Percentiles rank a stretch among this genome's conserved stretches.
Conservation (phyloP, 495 filamentous ascomycete genomes). For the Xylaria telfairii region DNA sequence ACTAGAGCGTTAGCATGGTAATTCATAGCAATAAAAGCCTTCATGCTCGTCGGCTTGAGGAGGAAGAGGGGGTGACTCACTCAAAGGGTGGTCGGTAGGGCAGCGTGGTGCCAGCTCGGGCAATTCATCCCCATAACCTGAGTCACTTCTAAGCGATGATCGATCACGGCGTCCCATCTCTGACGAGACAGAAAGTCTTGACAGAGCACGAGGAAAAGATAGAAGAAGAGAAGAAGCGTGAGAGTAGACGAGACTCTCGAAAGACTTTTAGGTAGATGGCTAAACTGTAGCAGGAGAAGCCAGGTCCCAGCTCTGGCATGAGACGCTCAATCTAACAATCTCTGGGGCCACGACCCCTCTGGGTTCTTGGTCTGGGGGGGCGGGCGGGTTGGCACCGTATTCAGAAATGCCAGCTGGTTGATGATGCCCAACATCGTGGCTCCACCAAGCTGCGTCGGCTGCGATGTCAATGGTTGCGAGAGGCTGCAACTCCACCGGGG, state of each 20-base stretch:
- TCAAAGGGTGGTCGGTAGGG: conserved; percentile 40
- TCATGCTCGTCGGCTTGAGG: neutral
- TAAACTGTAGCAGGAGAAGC: conserved; percentile 21
- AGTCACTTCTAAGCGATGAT: conserved; percentile 45
- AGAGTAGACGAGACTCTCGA: conserved; percentile 13
- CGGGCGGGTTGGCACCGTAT: conserved; percentile 31
- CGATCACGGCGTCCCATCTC: conserved; percentile 45
- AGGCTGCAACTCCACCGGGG: conserved; percentile 32
- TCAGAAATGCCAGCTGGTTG: conserved; percentile 35
- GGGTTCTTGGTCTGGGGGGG: conserved; percentile 32
- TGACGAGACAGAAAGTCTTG: conserved; percentile 35
- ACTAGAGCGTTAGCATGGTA: conserved; percentile 8
- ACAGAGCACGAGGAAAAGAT: conserved; percentile 8
- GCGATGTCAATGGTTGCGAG: conserved; percentile 36
- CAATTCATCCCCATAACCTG: conserved; percentile 43
- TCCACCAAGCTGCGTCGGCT: conserved; percentile 42
- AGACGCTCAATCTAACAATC: neutral
- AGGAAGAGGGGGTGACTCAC: conserved; percentile 33
- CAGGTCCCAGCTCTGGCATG: neutral
- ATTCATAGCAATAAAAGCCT: neutral
- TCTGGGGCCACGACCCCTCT: conserved; percentile 34
- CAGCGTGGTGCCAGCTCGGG: conserved; percentile 39
- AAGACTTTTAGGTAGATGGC: conserved; percentile 15
- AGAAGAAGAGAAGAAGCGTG: conserved; percentile 14
- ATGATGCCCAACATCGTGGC: conserved; percentile 45